Base-by-base conservation (phyloP, 495 filamentous ascomycete species). In the Schizothecium vesticola region DNA sequence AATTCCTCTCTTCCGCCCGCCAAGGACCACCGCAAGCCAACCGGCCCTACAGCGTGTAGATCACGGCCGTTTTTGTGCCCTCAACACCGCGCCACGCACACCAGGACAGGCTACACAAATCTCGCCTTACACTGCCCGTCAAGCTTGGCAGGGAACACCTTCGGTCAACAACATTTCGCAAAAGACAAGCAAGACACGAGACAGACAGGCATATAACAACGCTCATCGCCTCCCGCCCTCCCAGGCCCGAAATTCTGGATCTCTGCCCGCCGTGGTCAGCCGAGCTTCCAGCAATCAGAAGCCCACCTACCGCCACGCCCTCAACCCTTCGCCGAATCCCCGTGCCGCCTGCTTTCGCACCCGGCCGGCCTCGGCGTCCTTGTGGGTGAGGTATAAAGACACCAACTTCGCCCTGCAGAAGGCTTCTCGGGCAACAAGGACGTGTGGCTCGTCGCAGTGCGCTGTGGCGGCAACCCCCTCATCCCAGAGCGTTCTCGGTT, bases 31-130 rank as follows among this genome's bases (percentile, higher is more conserved):
- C 62, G 36, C 68, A 31, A 75, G 72, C 63, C 73, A 67, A 69
- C 68, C 70, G 68, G 68, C 69, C 70, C 72, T 69, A 55, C 60
- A 69, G 67, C 19, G 60, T 66, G 73, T 77, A 74, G 75, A 75
- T 75, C 73, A 74, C 70, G 67, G 55, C 74, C 70, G 56, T 61
- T 74, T 72, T 73, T 64, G 74, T 67, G 56, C 43, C 68, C 43
- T 69, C 67, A 63, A 63, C 63, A 75, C 65, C 31, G 67, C 74
- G 73, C 75, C 73, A 75, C 71, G 71, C 68, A 59, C 67, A 51
- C 69, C 69, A 56, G 31, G 63, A 66, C 65, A 67, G 73, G 76
- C 72, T 70, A 77, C 76, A 77, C 76, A 72, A 78, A 75, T 74
- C 74, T 75, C 71, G 71, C 70, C 70, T 71, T 69, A 51, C 43